Base-by-base conservation (phyloP, 768 basidiomycete species). In the Hygrocybe coccinea region DNA sequence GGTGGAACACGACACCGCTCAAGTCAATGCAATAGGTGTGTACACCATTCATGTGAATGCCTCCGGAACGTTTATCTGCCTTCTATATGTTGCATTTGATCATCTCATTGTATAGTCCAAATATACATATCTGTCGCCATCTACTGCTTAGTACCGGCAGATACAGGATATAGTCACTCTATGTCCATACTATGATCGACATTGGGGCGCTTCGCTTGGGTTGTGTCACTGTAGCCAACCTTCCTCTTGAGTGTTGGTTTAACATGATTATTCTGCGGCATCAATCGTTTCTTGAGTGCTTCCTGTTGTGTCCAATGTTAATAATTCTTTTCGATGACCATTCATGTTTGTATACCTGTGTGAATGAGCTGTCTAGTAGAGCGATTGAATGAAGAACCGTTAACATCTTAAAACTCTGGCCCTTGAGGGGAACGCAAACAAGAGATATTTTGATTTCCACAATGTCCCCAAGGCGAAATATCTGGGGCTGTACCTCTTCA, bases 391-490 rank as follows among this genome's bases (percentile, higher is more conserved):
- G 50, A 41, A 61, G 39, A 22, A 56, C 49, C 10, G 56, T 50
- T 3, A 56, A 35, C 52, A 61, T 56, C 52, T 61, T 61, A 54
- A 51, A 44, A 10, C 51, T 41, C 2, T 52, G 41, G 9, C 57
- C 60, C 33, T 50, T 59, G 17, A 61, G 57, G 1, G 55, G 60
- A 22, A 61, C 39, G 14, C 52, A 48, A 6, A 58, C 49, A 35
- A 61, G 52, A 3, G 57, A 57, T 5, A 59, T 46, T 34, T 59
- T 55, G 22, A 45, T 21, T 45, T 61, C 58, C 5, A 61, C 52
- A 15, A 61, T 56, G 39, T 61, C 55, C 8, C 60, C 58, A 21
- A 61, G 44, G 9, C 60, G 43, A 39, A 59, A 61, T 2, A 44
- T 24, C 12, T 59, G 55, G n/a, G 45, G 55, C 12, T 17, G 22